Evolutionary conservation across 2,329 filamentous ascomycete genomes (phyloP), one percentile per base, ranked within the genome.

Genomic region (Cercospora nicotianae): DNA sequence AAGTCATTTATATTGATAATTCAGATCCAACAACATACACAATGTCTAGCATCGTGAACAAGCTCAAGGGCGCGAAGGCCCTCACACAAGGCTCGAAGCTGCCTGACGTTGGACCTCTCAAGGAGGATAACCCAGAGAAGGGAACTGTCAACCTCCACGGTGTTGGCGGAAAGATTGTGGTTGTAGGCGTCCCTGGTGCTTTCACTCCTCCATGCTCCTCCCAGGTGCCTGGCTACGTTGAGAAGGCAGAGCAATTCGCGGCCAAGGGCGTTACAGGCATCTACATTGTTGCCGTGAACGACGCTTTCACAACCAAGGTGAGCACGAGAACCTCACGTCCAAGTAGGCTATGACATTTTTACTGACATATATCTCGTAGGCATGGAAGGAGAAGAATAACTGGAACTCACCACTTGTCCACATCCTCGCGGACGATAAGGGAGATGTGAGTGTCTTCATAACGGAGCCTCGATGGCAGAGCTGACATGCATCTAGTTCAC

Each of bases 231-330:
- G 73, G 73, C 45, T 75, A 73, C 67, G 66, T 72, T 51, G 64
- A 72, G 66, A 69, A 74, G 28, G 73, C 72, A 53, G 72, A 73
- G 36, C 57, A 69, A 28, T 75, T 75, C 67, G 69, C 69, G n/a
- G 72, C 71, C 31, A 74, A 75, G 68, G 73, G 72, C 48, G 72
- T 75, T 23, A 63, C 69, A 26, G 72, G 73, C 42, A 75, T 75
- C 59, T 75, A 74, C 68, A 72, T 75, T 60, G 72, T 75, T 20
- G 73, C 72, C 6, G 72, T 75, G 42, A 75, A 75, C 65, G 73
- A 75, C 51, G 69, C 66, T 1, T 75, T 75, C 67, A 72, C 70
- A 26, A 73, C 70, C 8, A n/a, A 58, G 53, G 53, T 58, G 26
- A 1, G 53, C n/a, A 30, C 16, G 2, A 9, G 53, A 31, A 23